Evolutionary conservation across 129 eudicot species (phyloP).

Genomic region (Lactuca saligna): DNA sequence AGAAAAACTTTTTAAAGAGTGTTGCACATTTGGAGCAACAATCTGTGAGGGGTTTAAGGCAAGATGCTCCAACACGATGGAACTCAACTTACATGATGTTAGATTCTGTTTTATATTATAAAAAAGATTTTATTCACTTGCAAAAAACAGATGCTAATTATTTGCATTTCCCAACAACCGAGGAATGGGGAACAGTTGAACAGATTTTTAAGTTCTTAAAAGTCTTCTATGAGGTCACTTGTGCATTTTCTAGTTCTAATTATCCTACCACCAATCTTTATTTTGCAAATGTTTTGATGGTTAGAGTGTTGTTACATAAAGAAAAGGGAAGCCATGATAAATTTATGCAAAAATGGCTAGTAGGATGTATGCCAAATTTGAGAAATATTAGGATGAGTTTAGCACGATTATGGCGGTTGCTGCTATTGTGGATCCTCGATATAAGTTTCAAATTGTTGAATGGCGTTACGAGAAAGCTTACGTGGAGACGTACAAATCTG

Average conservation of each 20-base stretch:
- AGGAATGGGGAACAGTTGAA: neutral
- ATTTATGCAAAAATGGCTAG: neutral
- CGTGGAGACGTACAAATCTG: too few species aligned
- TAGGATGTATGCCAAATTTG: too few species aligned
- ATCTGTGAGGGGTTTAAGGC: neutral
- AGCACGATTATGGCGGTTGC: too few species aligned
- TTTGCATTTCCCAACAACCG: neutral
- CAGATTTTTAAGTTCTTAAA: neutral
- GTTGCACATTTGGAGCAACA: neutral
- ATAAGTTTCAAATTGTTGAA: too few species aligned
- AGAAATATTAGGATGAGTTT: too few species aligned
- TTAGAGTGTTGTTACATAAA: neutral
- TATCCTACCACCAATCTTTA: neutral
- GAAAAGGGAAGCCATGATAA: neutral
- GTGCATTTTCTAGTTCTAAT: neutral
- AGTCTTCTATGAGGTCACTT: neutral
- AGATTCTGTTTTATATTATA: neutral
- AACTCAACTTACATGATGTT: neutral
- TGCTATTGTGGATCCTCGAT: too few species aligned
- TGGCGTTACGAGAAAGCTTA: too few species aligned
- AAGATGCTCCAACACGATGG: neutral
- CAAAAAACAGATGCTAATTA: neutral
- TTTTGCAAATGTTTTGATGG: neutral
- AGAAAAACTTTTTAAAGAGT: neutral
- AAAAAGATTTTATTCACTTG: neutral